Conservation (phyloP, 805 yeast genomes). For the Barnettozyma wickerhamii region DNA sequence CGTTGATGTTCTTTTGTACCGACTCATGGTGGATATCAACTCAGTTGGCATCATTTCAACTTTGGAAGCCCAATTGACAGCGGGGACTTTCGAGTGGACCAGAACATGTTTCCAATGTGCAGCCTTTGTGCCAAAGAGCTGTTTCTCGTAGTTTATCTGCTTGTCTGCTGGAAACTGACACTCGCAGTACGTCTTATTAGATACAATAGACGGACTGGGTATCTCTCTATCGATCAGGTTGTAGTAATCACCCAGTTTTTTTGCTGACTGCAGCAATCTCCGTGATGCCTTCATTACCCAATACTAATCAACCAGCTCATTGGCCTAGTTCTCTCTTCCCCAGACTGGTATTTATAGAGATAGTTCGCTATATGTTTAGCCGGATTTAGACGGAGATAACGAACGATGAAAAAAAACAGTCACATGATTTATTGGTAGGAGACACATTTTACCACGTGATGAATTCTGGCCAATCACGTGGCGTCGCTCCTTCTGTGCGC, state of each 20-base stretch:
- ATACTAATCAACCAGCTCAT: too few relatives aligned
- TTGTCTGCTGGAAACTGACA: constrained; percentile 40
- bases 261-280: too few relatives aligned
- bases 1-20: constrained; percentile 28
- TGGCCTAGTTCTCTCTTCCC: too few relatives aligned
- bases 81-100: constrained; percentile 42
- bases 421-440: not conserved
- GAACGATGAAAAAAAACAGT: not conserved
- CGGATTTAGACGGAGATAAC: not conserved
- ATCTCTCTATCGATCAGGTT: constrained; percentile 14
- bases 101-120: constrained; percentile 53
- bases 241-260: constrained; percentile 15
- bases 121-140: constrained; percentile 45
- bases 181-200: constrained; percentile 41
- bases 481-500: constrained; percentile 2
- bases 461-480: not conserved
- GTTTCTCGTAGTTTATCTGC: constrained; percentile 36
- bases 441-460: not conserved
- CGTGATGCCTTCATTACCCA: too few relatives aligned
- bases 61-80: constrained; percentile 34
- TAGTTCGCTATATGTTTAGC: too few relatives aligned
- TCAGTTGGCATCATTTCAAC: constrained; percentile 46
- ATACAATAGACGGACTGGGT: constrained; percentile 15
- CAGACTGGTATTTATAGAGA: too few relatives aligned
- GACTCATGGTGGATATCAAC: constrained; percentile 37